These are phyloP conservation scores for Eutypella sp. DNA, from an alignment of 2,329 filamentous ascomycete species.

Conservation along the genomic window DNA sequence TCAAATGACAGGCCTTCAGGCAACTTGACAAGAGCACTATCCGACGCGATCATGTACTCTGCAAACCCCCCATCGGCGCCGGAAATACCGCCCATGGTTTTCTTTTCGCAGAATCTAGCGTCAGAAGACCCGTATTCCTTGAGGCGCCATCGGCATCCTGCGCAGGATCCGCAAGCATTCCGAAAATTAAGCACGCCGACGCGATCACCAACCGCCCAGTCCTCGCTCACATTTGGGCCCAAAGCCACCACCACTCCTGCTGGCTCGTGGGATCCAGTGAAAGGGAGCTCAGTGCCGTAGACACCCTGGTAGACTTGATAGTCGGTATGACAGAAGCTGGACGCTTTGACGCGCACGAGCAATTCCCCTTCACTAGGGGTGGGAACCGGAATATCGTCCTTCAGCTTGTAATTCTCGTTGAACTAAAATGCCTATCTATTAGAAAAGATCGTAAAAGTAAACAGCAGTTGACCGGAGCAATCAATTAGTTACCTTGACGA, in stretches of 20 bases:
- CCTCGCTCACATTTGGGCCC: constrained; percentile 16
- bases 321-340: constrained; percentile 34
- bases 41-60: constrained; percentile 28
- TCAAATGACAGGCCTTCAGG: constrained; percentile 24
- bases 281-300: constrained; percentile 21
- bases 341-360: constrained; percentile 28
- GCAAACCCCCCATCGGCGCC: constrained; percentile 30
- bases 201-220: constrained; percentile 28
- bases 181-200: constrained; percentile 33
- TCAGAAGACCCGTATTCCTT: constrained; percentile 15
- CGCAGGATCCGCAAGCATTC: constrained; percentile 24
- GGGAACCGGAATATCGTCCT: too few relatives aligned
- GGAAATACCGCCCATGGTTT: constrained; percentile 30
- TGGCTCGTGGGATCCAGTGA: constrained; percentile 32
- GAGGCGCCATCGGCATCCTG: constrained; percentile 20
- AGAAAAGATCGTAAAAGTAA: too few relatives aligned
- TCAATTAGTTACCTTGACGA: too few relatives aligned
- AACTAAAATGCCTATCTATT: too few relatives aligned
- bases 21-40: constrained; percentile 22
- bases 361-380: too few relatives aligned
- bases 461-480: too few relatives aligned
- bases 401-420: too few relatives aligned
- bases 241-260: constrained; percentile 26
- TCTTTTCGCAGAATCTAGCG: constrained; percentile 26
- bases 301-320: constrained; percentile 30